Base-by-base conservation (phyloP, 371 early-diverging fungal genomes). In the Mucor sp. region DNA sequence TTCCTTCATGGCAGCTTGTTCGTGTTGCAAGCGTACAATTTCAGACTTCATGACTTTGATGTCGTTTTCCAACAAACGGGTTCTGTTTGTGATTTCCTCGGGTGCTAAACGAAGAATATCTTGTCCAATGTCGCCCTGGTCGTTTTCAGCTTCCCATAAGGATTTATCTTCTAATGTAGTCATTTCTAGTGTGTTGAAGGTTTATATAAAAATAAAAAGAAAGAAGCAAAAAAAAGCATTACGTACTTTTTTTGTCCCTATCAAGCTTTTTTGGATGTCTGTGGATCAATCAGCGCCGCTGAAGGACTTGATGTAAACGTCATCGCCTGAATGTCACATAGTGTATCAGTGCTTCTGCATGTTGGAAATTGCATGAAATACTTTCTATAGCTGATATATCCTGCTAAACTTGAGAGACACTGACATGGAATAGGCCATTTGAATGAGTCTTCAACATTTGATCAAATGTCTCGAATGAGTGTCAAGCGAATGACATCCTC, bases 41-140 rank as follows among this genome's bases (percentile, higher is more conserved):
- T 99, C 99, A 62, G 91, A 91, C 69, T 93, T 94, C 90, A 98
- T 93, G 53, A 95, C 88, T 87, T 97, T 95, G 77, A 97, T 93
- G 76, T 98, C 98, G 74, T 97, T 97, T 71, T 98, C 98, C 63
- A 99, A 85, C 55, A 99, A 89, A 74, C 95, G 88, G 30, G 93
- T 90, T 72, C 98, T 88, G 77, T 94, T 96, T 70, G 80, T 82
- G 70, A 99, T 95, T 70, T 99, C 98, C 64, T 96, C 97, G 47
- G 93, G 93, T 74, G 87, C 83, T 28, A 92, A 82, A 44, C 93
- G 89, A 73, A 94, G 85, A 75, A 98, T 95, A 68, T 98, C 99
- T 62, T 89, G 89, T 57, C 92, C 96, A 67, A 97, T 82, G 61
- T 93, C 94, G 72, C 91, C 91, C 11, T 69, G 55, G 53, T 85